phyloP scores from a whole-genome alignment of 108 stramenopile species.

The Licmophora abbreviata region DNA sequence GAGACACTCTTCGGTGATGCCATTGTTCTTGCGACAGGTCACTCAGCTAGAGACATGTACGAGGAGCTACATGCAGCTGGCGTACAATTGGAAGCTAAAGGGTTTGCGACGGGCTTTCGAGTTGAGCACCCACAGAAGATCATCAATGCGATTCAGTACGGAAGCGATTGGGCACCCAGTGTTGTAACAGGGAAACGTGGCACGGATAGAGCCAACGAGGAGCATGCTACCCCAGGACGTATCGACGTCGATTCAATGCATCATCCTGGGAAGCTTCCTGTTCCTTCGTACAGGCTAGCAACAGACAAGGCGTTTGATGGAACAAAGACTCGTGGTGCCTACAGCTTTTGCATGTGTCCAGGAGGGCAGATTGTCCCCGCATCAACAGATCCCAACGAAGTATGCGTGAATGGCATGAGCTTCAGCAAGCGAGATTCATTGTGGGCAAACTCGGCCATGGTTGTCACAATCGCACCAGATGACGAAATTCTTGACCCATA shows the following conservation, averaged over 20 bases:
- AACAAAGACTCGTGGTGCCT: slow-evolving; percentile 46
- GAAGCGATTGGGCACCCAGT: slow-evolving; percentile 60
- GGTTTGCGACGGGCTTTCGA: slow-evolving; percentile 93
- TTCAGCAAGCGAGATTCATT: slow-evolving; percentile 78
- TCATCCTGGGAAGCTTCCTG: slow-evolving; percentile 59
- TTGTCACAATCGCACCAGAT: slow-evolving; percentile 77
- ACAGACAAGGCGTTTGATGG: slow-evolving; percentile 79
- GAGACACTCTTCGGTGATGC: slow-evolving; percentile 46
- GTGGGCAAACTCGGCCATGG: slow-evolving; percentile 93
- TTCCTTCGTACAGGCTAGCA: slow-evolving; percentile 85
- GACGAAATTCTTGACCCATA: slow-evolving; percentile 74
- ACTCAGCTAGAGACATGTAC: slow-evolving; percentile 89
- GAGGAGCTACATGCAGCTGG: slow-evolving; percentile 59
- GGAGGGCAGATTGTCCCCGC: slow-evolving; percentile 93
- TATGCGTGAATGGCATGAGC: slow-evolving; percentile 96
- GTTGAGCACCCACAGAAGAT: slow-evolving; percentile 88
- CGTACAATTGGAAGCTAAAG: slow-evolving; percentile 82
- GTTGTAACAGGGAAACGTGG: slow-evolving; percentile 59
- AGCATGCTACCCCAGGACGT: slow-evolving; percentile 5
- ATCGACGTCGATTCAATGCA: slow-evolving; percentile 5
- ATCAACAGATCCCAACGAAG: slow-evolving; percentile 68
- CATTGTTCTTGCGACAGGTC: slow-evolving; percentile 87
- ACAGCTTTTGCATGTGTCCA: slow-evolving; percentile 53
- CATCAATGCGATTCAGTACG: slow-evolving; percentile 87
- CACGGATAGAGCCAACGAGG: slow-evolving; percentile 56